phyloP scores from a whole-genome alignment of 2,329 filamentous ascomycete species.

The Alternaria sp. region DNA sequence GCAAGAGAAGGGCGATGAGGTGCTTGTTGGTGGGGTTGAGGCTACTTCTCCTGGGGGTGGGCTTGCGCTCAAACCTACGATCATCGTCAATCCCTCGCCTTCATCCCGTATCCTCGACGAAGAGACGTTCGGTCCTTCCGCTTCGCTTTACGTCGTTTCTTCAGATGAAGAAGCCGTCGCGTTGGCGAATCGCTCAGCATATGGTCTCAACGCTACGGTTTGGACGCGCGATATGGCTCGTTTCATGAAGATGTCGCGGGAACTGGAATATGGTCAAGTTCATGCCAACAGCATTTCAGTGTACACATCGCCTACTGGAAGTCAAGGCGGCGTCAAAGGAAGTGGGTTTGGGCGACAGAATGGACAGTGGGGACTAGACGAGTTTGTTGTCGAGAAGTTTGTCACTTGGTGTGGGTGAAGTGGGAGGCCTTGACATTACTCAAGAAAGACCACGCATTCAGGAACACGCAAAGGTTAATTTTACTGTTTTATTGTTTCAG shows the following conservation, averaged over 20 bases:
- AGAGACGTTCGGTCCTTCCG: slow-evolving; percentile 78
- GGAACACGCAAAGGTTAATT: background rate
- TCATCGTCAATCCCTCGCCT: slow-evolving; percentile 68
- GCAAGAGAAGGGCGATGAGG: slow-evolving; percentile 60
- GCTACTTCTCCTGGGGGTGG: slow-evolving; percentile 43
- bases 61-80: slow-evolving; percentile 62
- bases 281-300: slow-evolving; percentile 57
- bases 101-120: slow-evolving; percentile 74
- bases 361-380: slow-evolving; percentile 50
- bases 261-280: slow-evolving; percentile 55
- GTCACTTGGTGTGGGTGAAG: slow-evolving; percentile 40
- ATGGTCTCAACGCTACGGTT: slow-evolving; percentile 73
- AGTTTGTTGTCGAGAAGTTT: slow-evolving; percentile 50
- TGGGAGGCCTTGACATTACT: background rate
- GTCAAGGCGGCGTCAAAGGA: slow-evolving; percentile 55
- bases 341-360: slow-evolving; percentile 56
- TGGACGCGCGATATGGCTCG: slow-evolving; percentile 69
- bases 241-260: slow-evolving; percentile 47
- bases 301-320: slow-evolving; percentile 52
- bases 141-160: slow-evolving; percentile 70
- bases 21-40: slow-evolving; percentile 55
- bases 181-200: slow-evolving; percentile 83
- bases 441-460: background rate
- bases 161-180: slow-evolving; percentile 72
- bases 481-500: background rate